A percentile compares a stretch with the other conserved stretches of the same genome.
Conservation (phyloP, 371 early-diverging fungal species). For the Syncephalis fuscata region DNA sequence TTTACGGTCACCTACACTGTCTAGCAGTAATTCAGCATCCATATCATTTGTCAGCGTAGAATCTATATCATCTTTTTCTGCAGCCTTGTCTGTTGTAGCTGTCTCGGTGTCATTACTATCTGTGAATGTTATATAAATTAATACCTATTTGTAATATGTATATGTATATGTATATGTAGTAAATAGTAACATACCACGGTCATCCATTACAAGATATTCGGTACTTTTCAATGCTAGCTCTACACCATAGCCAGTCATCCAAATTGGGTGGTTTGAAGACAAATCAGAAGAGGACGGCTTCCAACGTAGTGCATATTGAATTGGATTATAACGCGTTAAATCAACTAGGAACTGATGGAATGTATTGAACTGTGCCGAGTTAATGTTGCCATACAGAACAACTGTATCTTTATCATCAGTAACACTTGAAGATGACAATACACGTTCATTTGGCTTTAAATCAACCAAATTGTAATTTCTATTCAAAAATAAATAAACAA, state of each 20-base stretch:
- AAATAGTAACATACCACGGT: constrained; percentile 22
- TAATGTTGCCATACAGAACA: constrained; percentile 30
- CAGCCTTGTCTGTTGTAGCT: too few relatives aligned
- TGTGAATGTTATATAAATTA: too few relatives aligned
- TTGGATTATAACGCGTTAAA: constrained; percentile 11
- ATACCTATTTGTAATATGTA: too few relatives aligned
- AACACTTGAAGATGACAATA: not conserved
- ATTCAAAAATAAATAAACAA: not conserved
- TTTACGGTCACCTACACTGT: too few relatives aligned
- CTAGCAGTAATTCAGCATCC: too few relatives aligned
- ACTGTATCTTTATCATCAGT: constrained; percentile 6
- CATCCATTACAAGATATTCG: constrained; percentile 89
- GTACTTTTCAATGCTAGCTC: constrained; percentile 84
- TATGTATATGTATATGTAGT: not conserved
- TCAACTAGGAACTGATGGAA: constrained; percentile 19
- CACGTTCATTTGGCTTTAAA: not conserved
- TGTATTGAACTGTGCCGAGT: constrained; percentile 18
- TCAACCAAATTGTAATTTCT: not conserved
- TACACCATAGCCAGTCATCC: constrained; percentile 78
- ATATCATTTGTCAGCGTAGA: too few relatives aligned
- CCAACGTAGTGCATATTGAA: constrained; percentile 30
- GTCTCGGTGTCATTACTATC: too few relatives aligned
- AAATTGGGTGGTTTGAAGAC: constrained; percentile 12
- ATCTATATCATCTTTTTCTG: too few relatives aligned
- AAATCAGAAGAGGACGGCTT: constrained; percentile 15